phyloP scores from a whole-genome alignment of 2,329 filamentous ascomycete genomes.

The Chrysoporthe austroafricana region DNA sequence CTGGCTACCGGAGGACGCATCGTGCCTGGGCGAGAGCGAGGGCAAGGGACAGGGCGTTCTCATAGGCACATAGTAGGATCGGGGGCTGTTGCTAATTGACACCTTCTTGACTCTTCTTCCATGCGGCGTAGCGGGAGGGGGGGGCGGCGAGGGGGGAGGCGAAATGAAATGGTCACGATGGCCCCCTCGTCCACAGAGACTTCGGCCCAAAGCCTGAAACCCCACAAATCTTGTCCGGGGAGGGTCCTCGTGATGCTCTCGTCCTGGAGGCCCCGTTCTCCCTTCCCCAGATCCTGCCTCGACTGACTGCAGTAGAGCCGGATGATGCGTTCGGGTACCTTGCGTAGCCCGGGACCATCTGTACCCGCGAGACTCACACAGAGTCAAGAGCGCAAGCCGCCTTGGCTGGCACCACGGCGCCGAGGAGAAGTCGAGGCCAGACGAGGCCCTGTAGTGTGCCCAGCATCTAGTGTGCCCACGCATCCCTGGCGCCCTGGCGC shows the following conservation, averaged over 20 bases:
- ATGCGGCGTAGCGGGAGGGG: neutral
- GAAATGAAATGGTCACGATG: slow-evolving; percentile 15
- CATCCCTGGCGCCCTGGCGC: neutral
- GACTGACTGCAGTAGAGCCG: too few species aligned
- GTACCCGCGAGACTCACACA: too few species aligned
- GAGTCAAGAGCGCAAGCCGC: too few species aligned
- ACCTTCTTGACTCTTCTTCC: neutral
- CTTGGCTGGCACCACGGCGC: too few species aligned
- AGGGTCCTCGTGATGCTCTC: slow-evolving; percentile 19
- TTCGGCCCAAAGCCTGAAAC: slow-evolving; percentile 17
- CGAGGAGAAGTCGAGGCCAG: too few species aligned
- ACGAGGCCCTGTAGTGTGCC: too few species aligned
- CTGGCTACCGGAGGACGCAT: neutral
- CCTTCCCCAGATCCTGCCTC: too few species aligned
- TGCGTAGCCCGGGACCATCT: too few species aligned
- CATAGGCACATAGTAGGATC: neutral
- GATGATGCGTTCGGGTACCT: too few species aligned
- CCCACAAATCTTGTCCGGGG: slow-evolving; percentile 4
- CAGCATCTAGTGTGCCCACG: too few species aligned
- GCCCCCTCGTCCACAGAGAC: slow-evolving; percentile 12
- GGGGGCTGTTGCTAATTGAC: neutral
- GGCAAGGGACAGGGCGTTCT: slow-evolving; percentile 9
- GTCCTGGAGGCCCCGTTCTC: neutral
- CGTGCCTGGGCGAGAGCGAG: neutral
- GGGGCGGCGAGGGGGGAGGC: neutral